Conservation (phyloP, 306 rosid genomes). For the Rosa rugosa region DNA sequence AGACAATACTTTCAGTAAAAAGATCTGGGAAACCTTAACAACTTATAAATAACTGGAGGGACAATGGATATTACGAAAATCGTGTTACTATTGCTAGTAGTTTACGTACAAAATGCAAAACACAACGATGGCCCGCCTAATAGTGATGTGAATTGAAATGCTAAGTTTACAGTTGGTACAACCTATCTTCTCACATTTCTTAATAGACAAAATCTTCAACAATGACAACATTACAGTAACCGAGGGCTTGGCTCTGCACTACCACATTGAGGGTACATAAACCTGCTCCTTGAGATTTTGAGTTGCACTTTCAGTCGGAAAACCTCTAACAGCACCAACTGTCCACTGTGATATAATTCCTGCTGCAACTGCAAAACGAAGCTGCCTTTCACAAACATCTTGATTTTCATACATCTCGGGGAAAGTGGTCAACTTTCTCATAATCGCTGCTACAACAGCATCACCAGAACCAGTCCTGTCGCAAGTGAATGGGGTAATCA, state of each 20-base stretch:
- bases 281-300: constrained; percentile 98
- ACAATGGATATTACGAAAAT: background rate
- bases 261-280: constrained; percentile 96
- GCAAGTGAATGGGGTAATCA: constrained; percentile 88
- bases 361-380: constrained; percentile 84
- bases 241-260: constrained; percentile 22
- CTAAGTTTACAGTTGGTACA: constrained; percentile 1
- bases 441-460: constrained; percentile 84
- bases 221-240: constrained; percentile 3
- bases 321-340: constrained; percentile 81
- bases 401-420: constrained; percentile 77
- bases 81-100: background rate
- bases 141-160: constrained; percentile 20
- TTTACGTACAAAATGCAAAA: constrained; percentile 2
- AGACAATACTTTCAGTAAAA: background rate
- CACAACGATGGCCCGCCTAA: constrained; percentile 1
- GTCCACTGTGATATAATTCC: constrained; percentile 98
- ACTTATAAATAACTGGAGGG: background rate
- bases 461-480: constrained; percentile 98
- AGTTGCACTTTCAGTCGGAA: constrained; percentile 94
- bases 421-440: constrained; percentile 77
- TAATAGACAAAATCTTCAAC: background rate
- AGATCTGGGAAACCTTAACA: background rate
- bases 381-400: constrained; percentile 74
- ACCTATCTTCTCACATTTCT: constrained; percentile 23